Base-by-base conservation (phyloP, 768 basidiomycete genomes). In the Lactarius tabidus region DNA sequence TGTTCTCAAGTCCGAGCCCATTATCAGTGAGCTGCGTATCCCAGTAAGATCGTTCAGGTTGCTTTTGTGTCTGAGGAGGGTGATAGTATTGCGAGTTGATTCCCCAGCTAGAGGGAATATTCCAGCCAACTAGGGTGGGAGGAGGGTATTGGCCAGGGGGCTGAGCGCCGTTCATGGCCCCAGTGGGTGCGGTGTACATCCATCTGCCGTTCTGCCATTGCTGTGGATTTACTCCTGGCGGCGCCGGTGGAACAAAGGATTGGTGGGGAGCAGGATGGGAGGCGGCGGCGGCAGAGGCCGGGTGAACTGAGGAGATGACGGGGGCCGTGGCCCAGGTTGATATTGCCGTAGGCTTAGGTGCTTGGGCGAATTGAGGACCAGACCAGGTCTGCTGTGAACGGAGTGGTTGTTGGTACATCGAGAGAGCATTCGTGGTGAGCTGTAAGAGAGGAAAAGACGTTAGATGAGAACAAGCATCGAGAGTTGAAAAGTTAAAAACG, bases 31-130 rank as follows among this genome's bases (percentile, higher is more conserved):
- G 73, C 70, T 81, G 73, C 4, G 82, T 83, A 3, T 81, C 80
- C 72, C 87, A 83, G 73, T 91, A 91, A 63, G 84, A 85, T 2
- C 83, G 82, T 68, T 86, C 86, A 6, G 87, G 84, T 0, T 81
- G 81, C 51, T 80, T 84, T n/a, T 84, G 81, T 14, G 78, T 70
- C 72, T 89, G 90, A 78, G 84, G 85, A 0, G 89, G 89, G 63
- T 89, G 86, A 67, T 74, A 79, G 48, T 74, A 62, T 57, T 68
- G 67, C 6, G 67, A 51, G 7, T 63, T 39, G 60, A 70, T 55
- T 14, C 69, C 69, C 69, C 69, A 70, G 52, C 41, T 61, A 36
- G 63, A 33, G 18, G 62, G 69, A 29, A 68, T n/a, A 26, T 59
- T 65, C 69, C 69, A 70, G 35, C 69, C 69, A 1, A 65, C 60